Evolutionary conservation across 306 rosid genomes (phyloP).

Genomic region (Cucumis hystrix): DNA sequence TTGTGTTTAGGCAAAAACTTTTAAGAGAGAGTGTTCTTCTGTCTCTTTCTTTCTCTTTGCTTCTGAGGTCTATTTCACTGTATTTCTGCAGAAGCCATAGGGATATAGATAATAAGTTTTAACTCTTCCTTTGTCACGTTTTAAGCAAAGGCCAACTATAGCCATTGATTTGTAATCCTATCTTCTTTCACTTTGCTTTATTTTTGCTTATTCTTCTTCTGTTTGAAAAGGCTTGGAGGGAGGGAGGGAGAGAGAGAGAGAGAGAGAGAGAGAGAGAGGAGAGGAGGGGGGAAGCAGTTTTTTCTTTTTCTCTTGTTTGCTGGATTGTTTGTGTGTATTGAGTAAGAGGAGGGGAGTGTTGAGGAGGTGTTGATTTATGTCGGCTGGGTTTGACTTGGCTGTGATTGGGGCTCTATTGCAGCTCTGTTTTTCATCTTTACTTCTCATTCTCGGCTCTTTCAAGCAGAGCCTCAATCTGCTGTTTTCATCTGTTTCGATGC

Average conservation of each 20-base stretch:
- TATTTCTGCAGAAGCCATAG: neutral
- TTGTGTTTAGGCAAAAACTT: neutral
- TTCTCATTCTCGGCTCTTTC: slow-evolving; percentile 16
- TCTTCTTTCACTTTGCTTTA: neutral
- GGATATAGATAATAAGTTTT: neutral
- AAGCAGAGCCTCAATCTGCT: slow-evolving; percentile 24
- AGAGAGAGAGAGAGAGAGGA: neutral
- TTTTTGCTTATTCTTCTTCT: neutral
- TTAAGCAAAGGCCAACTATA: neutral
- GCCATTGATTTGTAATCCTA: slow-evolving; percentile 12
- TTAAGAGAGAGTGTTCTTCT: neutral
- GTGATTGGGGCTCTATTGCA: slow-evolving; percentile 50
- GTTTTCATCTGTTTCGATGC: slow-evolving; percentile 53
- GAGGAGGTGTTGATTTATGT: slow-evolving; percentile 54
- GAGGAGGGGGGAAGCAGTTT: neutral
- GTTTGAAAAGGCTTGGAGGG: neutral
- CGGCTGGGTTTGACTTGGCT: slow-evolving; percentile 55
- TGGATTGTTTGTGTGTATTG: neutral
- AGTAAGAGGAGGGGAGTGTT: slow-evolving; percentile 5
- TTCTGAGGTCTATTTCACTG: neutral
- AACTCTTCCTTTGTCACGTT: slow-evolving; percentile 2
- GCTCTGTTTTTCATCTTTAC: slow-evolving; percentile 25
- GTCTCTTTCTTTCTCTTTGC: neutral
- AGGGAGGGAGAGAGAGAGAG: neutral
- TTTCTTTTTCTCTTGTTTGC: neutral